Evolutionary conservation across 2,329 filamentous ascomycete species (phyloP).

Genomic region (Dendryphion nanum): DNA sequence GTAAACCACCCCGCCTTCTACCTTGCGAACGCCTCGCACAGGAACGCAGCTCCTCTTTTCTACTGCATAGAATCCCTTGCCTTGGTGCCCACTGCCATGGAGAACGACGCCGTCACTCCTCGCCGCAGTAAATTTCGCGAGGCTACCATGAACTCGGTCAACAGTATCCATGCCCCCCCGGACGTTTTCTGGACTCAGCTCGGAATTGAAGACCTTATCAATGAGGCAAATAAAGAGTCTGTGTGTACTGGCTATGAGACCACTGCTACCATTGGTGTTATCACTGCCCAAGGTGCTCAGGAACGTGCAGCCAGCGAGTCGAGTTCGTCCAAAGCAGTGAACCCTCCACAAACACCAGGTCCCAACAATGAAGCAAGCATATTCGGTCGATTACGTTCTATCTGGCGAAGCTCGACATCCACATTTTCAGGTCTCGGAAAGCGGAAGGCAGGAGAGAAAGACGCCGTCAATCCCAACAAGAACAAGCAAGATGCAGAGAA

Average conservation of each 20-base stretch:
- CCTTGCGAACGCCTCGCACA: no score
- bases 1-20: no score
- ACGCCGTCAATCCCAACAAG: constrained; percentile 12
- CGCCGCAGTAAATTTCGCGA: constrained; percentile 28
- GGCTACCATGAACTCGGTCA: constrained; percentile 30
- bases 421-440: constrained; percentile 29
- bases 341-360: constrained; percentile 5
- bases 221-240: constrained; percentile 23
- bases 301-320: neutral
- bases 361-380: constrained; percentile 15
- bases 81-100: constrained; percentile 1
- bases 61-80: neutral
- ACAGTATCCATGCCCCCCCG: constrained; percentile 29
- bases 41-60: no score
- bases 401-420: constrained; percentile 21
- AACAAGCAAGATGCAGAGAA: neutral
- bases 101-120: constrained; percentile 2
- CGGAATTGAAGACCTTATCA: constrained; percentile 22
- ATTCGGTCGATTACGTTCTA: constrained; percentile 28
- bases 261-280: neutral
- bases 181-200: constrained; percentile 28
- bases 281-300: neutral
- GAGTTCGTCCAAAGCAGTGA: no score
- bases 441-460: constrained; percentile 23
- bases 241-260: neutral